These are phyloP conservation scores for Sporothrix pallida DNA, from an alignment of 2,329 filamentous ascomycete genomes.

Conservation along the genomic window DNA sequence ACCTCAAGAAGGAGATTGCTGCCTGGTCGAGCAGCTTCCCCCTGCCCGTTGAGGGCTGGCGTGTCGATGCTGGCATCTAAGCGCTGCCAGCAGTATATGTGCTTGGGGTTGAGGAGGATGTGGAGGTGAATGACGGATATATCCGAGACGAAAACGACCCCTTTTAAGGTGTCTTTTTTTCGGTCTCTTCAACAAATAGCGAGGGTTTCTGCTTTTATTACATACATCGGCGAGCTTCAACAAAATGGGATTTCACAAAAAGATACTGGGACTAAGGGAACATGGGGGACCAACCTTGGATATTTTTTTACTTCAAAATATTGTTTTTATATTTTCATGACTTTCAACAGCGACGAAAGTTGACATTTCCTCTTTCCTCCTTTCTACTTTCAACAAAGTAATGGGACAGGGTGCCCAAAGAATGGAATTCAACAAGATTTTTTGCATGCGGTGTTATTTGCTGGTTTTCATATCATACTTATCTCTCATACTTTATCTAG, in stretches of 20 bases:
- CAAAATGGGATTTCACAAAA: conserved; percentile 16
- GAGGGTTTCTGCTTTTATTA: conserved; percentile 9
- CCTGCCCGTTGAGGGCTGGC: conserved; percentile 81
- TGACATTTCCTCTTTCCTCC: neutral
- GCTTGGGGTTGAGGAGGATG: neutral
- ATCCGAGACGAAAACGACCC: conserved; percentile 14
- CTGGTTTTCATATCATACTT: neutral
- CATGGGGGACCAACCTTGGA: neutral
- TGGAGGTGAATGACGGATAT: neutral
- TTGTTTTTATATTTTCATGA: conserved; percentile 13
- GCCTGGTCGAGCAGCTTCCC: conserved; percentile 89
- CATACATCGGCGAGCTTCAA: conserved; percentile 11
- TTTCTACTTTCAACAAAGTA: conserved; percentile 33
- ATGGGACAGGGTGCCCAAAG: conserved; percentile 16
- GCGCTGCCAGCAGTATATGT: neutral
- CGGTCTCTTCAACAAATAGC: conserved; percentile 20
- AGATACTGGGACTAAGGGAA: conserved; percentile 13
- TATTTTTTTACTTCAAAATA: conserved; percentile 6
- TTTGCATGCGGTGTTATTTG: conserved; percentile 25
- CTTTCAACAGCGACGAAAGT: conserved; percentile 28
- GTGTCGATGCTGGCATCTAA: conserved; percentile 42
- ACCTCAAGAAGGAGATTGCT: conserved; percentile 86
- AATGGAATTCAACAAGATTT: neutral
- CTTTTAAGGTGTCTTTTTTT: neutral
- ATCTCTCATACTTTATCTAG: neutral